These are phyloP conservation scores for Penicillium parvum DNA, from an alignment of 495 filamentous ascomycete species.

Conservation along the genomic window DNA sequence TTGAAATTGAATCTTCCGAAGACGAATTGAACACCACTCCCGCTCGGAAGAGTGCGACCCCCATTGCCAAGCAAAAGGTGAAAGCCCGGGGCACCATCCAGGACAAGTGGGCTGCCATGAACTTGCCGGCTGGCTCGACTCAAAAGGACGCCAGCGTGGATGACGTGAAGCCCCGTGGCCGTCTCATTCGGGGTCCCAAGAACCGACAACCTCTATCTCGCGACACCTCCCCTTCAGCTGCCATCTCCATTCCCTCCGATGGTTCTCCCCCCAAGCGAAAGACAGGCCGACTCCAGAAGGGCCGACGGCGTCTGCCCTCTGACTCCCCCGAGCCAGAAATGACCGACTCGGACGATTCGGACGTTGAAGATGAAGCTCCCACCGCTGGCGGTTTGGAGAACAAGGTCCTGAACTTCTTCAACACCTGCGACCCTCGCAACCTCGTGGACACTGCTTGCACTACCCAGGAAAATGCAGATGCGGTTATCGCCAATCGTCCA, in stretches of 20 bases:
- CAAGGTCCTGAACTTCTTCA: constrained; percentile 75
- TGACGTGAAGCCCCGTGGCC: constrained; percentile 34
- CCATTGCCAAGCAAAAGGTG: constrained; percentile 52
- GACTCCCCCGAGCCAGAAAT: constrained; percentile 35
- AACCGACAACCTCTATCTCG: no score
- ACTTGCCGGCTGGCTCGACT: constrained; percentile 19
- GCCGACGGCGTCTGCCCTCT: constrained; percentile 49
- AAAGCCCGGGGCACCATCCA: constrained; percentile 57
- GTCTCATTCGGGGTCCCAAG: constrained; percentile 39
- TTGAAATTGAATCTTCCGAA: constrained; percentile 31
- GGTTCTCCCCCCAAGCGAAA: constrained; percentile 38
- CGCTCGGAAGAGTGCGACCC: constrained; percentile 10
- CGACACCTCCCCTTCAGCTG: constrained; percentile 13
- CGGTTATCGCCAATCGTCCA: constrained; percentile 64
- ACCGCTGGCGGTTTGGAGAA: constrained; percentile 43
- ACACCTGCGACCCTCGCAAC: constrained; percentile 65
- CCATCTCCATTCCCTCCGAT: constrained; percentile 22
- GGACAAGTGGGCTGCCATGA: constrained; percentile 55
- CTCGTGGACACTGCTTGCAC: constrained; percentile 73
- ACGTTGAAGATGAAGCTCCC: constrained; percentile 44
- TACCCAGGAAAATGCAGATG: constrained; percentile 58
- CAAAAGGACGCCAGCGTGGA: constrained; percentile 12
- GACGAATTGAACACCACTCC: constrained; percentile 34
- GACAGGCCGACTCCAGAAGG: constrained; percentile 51
- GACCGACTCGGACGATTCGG: constrained; percentile 52